Percentiles rank a stretch among this genome's conserved stretches.
These are phyloP conservation scores for Suillus ampliporus DNA, from an alignment of 768 basidiomycete genomes.

Conservation along the genomic window DNA sequence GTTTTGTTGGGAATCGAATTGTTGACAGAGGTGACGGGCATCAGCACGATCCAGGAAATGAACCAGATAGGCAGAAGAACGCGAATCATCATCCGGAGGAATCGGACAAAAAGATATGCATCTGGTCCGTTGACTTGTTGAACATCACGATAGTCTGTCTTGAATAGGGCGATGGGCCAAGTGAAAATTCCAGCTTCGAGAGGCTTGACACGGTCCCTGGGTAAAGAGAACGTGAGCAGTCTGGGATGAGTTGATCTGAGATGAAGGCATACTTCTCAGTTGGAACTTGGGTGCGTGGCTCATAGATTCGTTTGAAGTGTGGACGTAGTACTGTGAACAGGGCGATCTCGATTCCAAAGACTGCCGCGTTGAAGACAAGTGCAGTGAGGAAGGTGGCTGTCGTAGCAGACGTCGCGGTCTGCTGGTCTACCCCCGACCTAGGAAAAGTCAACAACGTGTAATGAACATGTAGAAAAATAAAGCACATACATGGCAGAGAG, in stretches of 20 bases:
- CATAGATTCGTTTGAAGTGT: slow-evolving; percentile 88
- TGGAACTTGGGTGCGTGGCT: slow-evolving; percentile 79
- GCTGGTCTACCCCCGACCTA: slow-evolving; percentile 45
- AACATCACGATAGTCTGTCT: slow-evolving; percentile 65
- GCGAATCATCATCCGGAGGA: slow-evolving; percentile 81
- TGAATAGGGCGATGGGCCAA: slow-evolving; percentile 73
- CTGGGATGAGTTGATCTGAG: neutral
- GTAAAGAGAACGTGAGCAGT: slow-evolving; percentile 4
- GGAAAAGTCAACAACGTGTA: neutral
- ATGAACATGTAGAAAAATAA: neutral
- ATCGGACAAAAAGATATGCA: slow-evolving; percentile 93
- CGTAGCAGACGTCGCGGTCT: slow-evolving; percentile 59
- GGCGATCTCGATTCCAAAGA: slow-evolving; percentile 72
- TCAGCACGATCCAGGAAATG: slow-evolving; percentile 82
- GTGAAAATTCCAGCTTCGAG: slow-evolving; percentile 55
- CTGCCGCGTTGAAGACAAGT: slow-evolving; percentile 78
- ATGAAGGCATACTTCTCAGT: slow-evolving; percentile 43
- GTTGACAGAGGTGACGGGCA: slow-evolving; percentile 72
- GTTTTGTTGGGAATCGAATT: slow-evolving; percentile 50
- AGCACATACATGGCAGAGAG: slow-evolving; percentile 27
- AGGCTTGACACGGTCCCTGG: slow-evolving; percentile 62
- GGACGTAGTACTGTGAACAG: slow-evolving; percentile 85
- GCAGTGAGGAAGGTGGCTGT: slow-evolving; percentile 84
- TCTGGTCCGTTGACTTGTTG: slow-evolving; percentile 81
- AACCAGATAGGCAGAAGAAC: slow-evolving; percentile 92